Evolutionary conservation across 768 basidiomycete species (phyloP).

Genomic region (Serendipita vermifera): DNA sequence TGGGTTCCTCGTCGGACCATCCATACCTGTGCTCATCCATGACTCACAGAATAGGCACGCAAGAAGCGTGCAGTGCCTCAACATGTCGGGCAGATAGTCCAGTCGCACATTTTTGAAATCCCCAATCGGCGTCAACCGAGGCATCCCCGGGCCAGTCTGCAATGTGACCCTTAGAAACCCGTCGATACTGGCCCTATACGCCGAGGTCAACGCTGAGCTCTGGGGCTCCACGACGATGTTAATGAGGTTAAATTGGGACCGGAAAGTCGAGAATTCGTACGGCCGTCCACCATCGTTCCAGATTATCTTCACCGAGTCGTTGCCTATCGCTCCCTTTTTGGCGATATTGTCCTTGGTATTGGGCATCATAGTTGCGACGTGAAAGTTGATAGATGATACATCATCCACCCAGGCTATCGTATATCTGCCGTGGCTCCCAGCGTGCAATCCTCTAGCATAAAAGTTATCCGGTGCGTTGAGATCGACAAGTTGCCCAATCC

Average conservation of each 20-base stretch:
- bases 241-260: constrained; percentile 90
- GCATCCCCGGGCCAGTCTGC: constrained; percentile 83
- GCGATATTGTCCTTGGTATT: no score
- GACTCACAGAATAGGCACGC: constrained; percentile 90
- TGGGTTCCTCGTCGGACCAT: no score
- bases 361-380: constrained; percentile 97
- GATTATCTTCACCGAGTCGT: constrained; percentile 89
- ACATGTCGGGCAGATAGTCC: constrained; percentile 66
- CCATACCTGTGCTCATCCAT: no score
- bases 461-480: constrained; percentile 83
- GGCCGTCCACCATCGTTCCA: constrained; percentile 94
- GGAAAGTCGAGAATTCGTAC: constrained; percentile 82
- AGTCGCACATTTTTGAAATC: constrained; percentile 90
- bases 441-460: constrained; percentile 82
- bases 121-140: constrained; percentile 85
- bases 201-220: constrained; percentile 67
- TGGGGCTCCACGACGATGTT: constrained; percentile 96
- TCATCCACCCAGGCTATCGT: constrained; percentile 99
- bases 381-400: constrained; percentile 86
- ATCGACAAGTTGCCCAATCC: constrained; percentile 76
- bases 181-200: constrained; percentile 77
- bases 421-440: constrained; percentile 88
- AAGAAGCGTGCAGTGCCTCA: constrained; percentile 75
- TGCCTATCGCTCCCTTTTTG: constrained; percentile 96
- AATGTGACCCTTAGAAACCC: constrained; percentile 94